Conservation (phyloP, 768 basidiomycete species). For the Rhodocollybia butyracea region DNA sequence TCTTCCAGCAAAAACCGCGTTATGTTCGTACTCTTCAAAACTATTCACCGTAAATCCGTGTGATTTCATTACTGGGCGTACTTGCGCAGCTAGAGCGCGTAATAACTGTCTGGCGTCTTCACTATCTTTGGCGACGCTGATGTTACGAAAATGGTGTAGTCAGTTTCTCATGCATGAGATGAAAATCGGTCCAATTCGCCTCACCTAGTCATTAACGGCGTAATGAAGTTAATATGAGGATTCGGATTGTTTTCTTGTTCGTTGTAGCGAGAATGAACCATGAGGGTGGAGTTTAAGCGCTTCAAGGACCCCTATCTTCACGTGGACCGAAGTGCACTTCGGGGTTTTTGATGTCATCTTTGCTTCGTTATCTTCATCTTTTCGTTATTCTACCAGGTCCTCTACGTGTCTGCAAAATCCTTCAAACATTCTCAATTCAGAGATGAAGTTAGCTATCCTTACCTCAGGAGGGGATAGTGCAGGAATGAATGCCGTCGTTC, state of each 20-base stretch:
- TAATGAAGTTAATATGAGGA: slow-evolving; percentile 73
- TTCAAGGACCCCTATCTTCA: slow-evolving; percentile 1
- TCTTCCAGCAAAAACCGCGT: slow-evolving; percentile 73
- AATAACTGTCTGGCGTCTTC: slow-evolving; percentile 71
- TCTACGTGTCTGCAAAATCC: too few species aligned
- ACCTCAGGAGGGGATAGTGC: slow-evolving; percentile 98
- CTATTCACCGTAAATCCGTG: slow-evolving; percentile 77
- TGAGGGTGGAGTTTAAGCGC: slow-evolving; percentile 22
- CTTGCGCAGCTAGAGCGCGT: slow-evolving; percentile 79
- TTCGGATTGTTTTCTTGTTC: slow-evolving; percentile 72
- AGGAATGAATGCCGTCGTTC: slow-evolving; percentile 95
- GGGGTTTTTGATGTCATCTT: too few species aligned
- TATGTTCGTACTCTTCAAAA: slow-evolving; percentile 84
- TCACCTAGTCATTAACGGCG: too few species aligned
- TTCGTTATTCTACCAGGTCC: too few species aligned
- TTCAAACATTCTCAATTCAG: neutral
- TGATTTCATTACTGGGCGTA: slow-evolving; percentile 77
- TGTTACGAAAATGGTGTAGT: too few species aligned
- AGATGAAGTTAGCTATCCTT: slow-evolving; percentile 91
- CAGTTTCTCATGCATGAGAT: too few species aligned
- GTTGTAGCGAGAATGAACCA: slow-evolving; percentile 78
- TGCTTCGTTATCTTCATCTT: too few species aligned
- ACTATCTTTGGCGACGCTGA: slow-evolving; percentile 38
- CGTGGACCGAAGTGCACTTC: too few species aligned
- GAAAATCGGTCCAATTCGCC: too few species aligned